Evolutionary conservation across 805 yeast species (phyloP), one percentile per base, ranked within the genome.

Genomic region (Wilhelminamyces savonicus): DNA sequence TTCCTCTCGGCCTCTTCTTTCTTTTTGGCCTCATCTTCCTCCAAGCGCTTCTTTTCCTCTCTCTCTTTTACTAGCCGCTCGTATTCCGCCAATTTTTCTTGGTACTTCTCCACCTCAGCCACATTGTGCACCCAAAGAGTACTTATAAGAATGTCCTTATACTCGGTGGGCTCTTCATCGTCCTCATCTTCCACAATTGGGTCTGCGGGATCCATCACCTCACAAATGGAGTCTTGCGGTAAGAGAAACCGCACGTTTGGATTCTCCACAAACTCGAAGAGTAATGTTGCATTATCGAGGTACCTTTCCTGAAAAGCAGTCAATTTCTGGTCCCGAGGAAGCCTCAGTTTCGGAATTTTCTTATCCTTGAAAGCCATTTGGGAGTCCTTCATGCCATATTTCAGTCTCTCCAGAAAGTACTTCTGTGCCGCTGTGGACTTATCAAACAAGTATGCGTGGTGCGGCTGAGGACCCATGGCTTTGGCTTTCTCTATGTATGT

Each of bases 241-340:
- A 90, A 49, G 34, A 71, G 59, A 45, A 71, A 90, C 34, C 97
- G 69, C 6, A 78, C 78, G 26, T 78, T 69, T 0, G 92, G 74
- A 49, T 78, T 79, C 44, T 92, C 97, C 16, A 71, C 70, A 57
- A 78, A 90, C 53, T 92, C 98, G 52, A 90, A 78, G 5, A 87
- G 78, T 23, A 92, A 51, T 30, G 84, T 81, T 1, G 94, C 86
- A 43, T 75, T 74, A 21, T 70, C 52, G 14, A 74, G 59, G 44
- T 82, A 82, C 49, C 76, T 71, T 41, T 80, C 88, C 46, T 83
- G 94, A 44, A 82, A 82, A 0, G 87, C 78, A 0, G 92, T 82
- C 29, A 83, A 55, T 41, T 74, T 76, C 36, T 68, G 75, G 26
- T 79, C 84, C 35, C 66, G 52, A 3, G 56, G 31, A 7, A 33